Evolutionary conservation across 257 asterid genomes (phyloP).

Genomic region (Jaltomata sinuosa): DNA sequence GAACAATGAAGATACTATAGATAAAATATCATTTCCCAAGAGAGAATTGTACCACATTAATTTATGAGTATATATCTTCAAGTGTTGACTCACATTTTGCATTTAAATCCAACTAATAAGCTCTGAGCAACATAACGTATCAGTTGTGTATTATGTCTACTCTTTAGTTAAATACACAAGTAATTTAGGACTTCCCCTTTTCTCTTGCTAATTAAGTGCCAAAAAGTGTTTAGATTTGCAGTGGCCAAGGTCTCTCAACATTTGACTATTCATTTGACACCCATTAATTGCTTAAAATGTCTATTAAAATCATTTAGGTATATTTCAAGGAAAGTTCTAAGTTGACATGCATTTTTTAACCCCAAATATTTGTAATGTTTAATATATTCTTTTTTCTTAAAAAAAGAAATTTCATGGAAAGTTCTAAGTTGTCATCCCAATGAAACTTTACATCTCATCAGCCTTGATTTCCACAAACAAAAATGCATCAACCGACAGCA

Average conservation of each 20-base stretch:
- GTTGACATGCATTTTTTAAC: not conserved
- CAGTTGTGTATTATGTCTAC: not conserved
- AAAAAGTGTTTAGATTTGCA: not conserved
- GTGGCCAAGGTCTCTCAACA: not conserved
- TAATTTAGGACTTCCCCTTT: not conserved
- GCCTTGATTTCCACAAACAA: not conserved
- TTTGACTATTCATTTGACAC: not conserved
- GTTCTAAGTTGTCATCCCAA: not conserved
- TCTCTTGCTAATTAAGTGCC: not conserved
- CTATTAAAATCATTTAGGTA: not conserved
- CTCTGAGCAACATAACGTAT: constrained; percentile 11
- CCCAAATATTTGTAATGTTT: not conserved
- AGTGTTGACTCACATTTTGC: not conserved
- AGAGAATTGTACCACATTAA: not conserved
- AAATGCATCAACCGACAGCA: not conserved
- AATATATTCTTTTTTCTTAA: not conserved
- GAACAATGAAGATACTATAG: not conserved
- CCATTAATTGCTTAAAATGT: not conserved
- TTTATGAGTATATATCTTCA: not conserved
- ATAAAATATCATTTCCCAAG: not conserved
- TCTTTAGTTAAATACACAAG: not conserved
- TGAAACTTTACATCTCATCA: not conserved
- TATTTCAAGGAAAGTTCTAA: not conserved
- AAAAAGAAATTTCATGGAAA: not conserved
- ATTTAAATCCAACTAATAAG: not conserved